Percentiles rank a stretch among this genome's conserved stretches.
Evolutionary conservation across 2,329 filamentous ascomycete genomes (phyloP).

Genomic region (Colletotrichum navitas): DNA sequence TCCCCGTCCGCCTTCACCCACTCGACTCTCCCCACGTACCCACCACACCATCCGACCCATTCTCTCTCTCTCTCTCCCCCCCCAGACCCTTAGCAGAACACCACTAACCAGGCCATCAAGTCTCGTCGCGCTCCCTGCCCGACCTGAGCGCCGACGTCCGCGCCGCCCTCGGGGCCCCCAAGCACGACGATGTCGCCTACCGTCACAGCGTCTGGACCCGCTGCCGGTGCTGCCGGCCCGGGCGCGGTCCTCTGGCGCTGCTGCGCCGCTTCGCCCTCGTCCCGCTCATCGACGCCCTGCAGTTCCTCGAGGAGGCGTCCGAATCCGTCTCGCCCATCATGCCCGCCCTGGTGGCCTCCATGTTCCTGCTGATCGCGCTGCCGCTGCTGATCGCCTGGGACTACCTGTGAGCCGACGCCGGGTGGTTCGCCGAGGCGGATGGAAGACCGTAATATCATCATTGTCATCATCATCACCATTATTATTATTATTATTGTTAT

Average conservation of each 20-base stretch:
- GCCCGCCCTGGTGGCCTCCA: conserved; percentile 29
- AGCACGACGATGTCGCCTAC: conserved; percentile 35
- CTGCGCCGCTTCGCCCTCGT: conserved; percentile 27
- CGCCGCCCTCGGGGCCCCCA: conserved; percentile 27
- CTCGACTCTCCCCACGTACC: background rate
- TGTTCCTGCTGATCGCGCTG: conserved; percentile 29
- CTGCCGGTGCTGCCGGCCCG: conserved; percentile 33
- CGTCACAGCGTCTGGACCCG: conserved; percentile 38
- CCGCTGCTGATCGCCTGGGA: conserved; percentile 34
- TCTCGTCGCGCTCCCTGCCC: conserved; percentile 31
- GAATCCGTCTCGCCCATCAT: conserved; percentile 32
- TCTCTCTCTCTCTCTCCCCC: background rate
- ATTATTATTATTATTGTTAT: background rate
- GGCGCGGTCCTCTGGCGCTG: conserved; percentile 27
- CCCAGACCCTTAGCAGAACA: background rate
- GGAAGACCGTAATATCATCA: background rate
- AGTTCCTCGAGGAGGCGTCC: conserved; percentile 25
- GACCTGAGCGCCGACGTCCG: conserved; percentile 41
- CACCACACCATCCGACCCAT: background rate
- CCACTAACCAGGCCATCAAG: conserved; percentile 15
- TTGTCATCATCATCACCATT: background rate
- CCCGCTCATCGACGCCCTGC: conserved; percentile 26
- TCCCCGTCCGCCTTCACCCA: background rate
- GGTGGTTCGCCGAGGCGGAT: background rate
- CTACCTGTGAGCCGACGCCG: conserved; percentile 9